Evolutionary conservation across 768 basidiomycete genomes (phyloP).

Genomic region (Lactarius vividus): DNA sequence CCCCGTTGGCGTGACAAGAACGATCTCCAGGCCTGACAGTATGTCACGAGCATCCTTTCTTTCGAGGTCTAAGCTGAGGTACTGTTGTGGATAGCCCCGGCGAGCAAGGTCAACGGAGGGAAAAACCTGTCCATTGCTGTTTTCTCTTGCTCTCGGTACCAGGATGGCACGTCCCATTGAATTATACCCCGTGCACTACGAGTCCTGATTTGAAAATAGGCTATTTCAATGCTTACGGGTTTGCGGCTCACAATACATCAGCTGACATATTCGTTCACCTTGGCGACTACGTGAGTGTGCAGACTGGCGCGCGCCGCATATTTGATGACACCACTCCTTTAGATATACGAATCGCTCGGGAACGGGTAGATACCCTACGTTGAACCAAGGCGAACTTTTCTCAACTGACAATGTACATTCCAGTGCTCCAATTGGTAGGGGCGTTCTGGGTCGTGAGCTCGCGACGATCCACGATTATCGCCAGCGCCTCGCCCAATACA

Average conservation of each 20-base stretch:
- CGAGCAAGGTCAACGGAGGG: constrained; percentile 48
- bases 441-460: constrained; percentile 51
- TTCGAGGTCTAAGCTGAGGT: neutral
- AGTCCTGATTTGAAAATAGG: constrained; percentile 33
- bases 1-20: constrained; percentile 51
- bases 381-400: neutral
- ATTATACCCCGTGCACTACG: neutral
- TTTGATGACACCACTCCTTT: neutral
- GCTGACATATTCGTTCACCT: constrained; percentile 56
- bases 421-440: constrained; percentile 49
- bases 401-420: neutral
- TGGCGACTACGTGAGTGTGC: constrained; percentile 53
- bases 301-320: neutral
- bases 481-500: constrained; percentile 49
- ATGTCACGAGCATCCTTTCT: constrained; percentile 25
- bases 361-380: constrained; percentile 29
- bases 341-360: constrained; percentile 52
- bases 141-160: constrained; percentile 57
- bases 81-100: constrained; percentile 39
- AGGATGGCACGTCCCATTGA: constrained; percentile 38
- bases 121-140: constrained; percentile 53
- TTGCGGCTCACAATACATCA: constrained; percentile 50
- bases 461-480: constrained; percentile 57
- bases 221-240: constrained; percentile 61
- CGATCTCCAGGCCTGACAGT: constrained; percentile 48